Base-by-base conservation (phyloP, 306 rosid species). In the Gastrolobium bilobum region DNA sequence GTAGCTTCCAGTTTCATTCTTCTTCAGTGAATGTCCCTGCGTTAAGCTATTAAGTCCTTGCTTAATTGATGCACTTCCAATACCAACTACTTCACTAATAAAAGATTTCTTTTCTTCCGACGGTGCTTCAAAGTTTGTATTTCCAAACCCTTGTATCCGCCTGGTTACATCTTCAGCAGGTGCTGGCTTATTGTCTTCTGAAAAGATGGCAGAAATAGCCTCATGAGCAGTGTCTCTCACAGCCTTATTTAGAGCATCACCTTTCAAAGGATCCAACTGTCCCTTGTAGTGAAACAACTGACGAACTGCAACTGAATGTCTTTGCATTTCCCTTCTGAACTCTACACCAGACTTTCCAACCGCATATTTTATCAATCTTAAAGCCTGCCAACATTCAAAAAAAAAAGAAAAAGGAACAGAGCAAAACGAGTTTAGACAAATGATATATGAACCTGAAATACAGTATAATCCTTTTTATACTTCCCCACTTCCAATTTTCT, bases 281-380 rank as follows among this genome's bases (percentile, higher is more conserved):
- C 98, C 99, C 88, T 91, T 93, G 86, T 93, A 89, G 84, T 96
- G 99, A 88, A 93, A 68, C 81, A 96, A 83, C 71, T 90, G 96
- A 42, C 98, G 96, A 84, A 93, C 87, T 1, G 94, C 94, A 51
- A 86, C 98, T 38, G 98, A 93, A 81, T 91, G 92, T 87, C 98
- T 93, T 86, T 96, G 99, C 96, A 96, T 91, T 88, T 96, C 99
- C 85, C 97, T 96, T 88, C 96, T 86, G 83, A 96, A 96, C 87
- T 96, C 99, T 50, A 85, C 93, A 79, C 99, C 99, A 62, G 99
- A 93, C 84, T 96, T 96, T 35, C 89, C 98, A 84, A 96, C 93
- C 0, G 84, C 72, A 71, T 96, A 96, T 81, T 93, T 96, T 53
- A 93, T 96, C 94, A 96, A 90, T 77, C 99, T 90, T 42, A 96